Evolutionary conservation across 306 rosid genomes (phyloP).

Genomic region (Vicia villosa): DNA sequence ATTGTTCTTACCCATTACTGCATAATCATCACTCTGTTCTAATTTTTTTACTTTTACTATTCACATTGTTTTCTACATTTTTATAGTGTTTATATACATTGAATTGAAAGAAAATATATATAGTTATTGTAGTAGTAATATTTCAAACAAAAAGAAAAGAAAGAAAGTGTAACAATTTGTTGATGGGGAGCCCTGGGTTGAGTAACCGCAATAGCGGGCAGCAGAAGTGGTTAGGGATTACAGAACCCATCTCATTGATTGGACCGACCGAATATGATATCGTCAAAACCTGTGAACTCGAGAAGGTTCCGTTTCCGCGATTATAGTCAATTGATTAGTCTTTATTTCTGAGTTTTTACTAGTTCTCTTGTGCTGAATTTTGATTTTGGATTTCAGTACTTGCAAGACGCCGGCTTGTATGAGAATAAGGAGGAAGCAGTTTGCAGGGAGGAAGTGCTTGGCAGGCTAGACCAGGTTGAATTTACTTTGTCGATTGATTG

Average conservation of each 20-base stretch:
- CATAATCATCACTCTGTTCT: constrained; percentile 44
- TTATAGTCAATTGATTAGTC: neutral
- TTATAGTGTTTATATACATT: constrained; percentile 14
- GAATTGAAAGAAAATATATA: constrained; percentile 21
- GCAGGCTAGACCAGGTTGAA: constrained; percentile 90
- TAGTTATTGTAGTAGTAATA: constrained; percentile 8
- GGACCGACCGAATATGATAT: constrained; percentile 83
- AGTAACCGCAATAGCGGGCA: constrained; percentile 59
- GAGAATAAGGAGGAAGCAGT: constrained; percentile 85
- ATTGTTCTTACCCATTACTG: constrained; percentile 29
- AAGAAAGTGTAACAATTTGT: constrained; percentile 19
- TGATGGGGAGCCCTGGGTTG: constrained; percentile 71
- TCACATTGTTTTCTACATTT: constrained; percentile 10
- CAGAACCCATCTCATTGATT: constrained; percentile 83
- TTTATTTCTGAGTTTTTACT: constrained; percentile 17
- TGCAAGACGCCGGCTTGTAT: constrained; percentile 80
- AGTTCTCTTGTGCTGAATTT: constrained; percentile 44
- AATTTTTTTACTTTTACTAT: neutral
- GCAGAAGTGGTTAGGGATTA: constrained; percentile 77
- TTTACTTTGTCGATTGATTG: constrained; percentile 16
- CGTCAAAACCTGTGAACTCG: constrained; percentile 71
- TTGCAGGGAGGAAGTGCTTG: constrained; percentile 92
- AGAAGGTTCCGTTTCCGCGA: constrained; percentile 56
- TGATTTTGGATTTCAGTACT: constrained; percentile 63
- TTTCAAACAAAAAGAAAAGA: neutral